Evolutionary conservation across 1,284 basidiomycete species (phyloP), one percentile per base, ranked within the genome.

Genomic region (Neolentinus lepideus): DNA sequence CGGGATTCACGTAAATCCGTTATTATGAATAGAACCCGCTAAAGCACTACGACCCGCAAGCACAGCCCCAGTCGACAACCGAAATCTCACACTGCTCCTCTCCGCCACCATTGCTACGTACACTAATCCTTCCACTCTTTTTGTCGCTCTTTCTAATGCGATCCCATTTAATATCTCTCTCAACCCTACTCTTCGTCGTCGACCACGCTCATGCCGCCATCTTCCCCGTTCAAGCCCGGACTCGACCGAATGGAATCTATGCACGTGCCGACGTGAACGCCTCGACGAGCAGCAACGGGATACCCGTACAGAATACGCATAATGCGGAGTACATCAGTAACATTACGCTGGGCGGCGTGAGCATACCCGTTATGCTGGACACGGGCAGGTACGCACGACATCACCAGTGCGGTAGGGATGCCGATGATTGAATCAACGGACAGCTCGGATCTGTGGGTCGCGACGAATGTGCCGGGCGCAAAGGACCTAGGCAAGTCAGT

Each of bases 391-490:
- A 56, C 52, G 51, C 55, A 21, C n/a, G 14, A 27, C 29, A n/a
- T 3, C 3, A 8, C 3, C 38, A 31, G 38, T 22, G 22, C 38
- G 19, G 31, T 3, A 14, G 11, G n/a, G 31, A 12, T 51, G 16
- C 19, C 14, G n/a, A 12, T 51, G 22, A 36, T 29, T 14, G 6
- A 6, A 25, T 38, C 22, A 21, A 6, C 4, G 26, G 35, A 24
- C 16, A 85, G 84, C 59, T 85, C 84, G 46, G 85, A 88, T 66
- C 68, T 88, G 16, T 87, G 84, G 84, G 80, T 83, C 12, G 72
- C 78, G 8, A 71, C 69, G 3, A 64, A 66, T 53, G 71, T 76
- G 16, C 79, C 83, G 19, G 63, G 70, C 21, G 69, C 83, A 4
- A 77, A 71, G 35, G 80, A 86, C 63, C 71, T 80, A 1, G 84